Evolutionary conservation across 352 stramenopile species (phyloP).

Genomic region (Thalassiosira livingstoniorum): DNA sequence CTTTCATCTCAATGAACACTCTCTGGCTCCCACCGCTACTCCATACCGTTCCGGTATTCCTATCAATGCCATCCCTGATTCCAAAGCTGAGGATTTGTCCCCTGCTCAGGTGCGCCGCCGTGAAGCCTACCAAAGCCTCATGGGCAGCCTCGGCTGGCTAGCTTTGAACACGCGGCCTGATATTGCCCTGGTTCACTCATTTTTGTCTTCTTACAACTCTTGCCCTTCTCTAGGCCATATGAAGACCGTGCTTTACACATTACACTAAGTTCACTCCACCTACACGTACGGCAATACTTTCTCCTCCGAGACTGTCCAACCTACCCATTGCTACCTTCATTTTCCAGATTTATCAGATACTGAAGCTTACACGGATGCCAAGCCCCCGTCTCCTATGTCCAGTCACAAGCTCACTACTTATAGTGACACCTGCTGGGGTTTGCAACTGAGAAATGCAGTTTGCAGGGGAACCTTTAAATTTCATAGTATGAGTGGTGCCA

Average conservation of each 20-base stretch:
- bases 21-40: constrained; percentile 19
- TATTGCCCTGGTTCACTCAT: too few species aligned
- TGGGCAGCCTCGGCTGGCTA: constrained; percentile 28
- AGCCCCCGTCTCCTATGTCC: neutral
- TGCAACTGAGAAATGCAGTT: too few species aligned
- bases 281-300: neutral
- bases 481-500: constrained; percentile 7
- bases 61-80: constrained; percentile 26
- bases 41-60: constrained; percentile 35
- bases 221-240: too few species aligned
- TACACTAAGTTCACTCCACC: neutral
- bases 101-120: neutral
- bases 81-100: constrained; percentile 11
- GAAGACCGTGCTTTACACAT: neutral
- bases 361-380: constrained; percentile 13
- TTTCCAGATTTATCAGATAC: neutral
- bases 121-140: constrained; percentile 30
- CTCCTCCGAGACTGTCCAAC: neutral
- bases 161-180: neutral
- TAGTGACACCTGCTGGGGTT: neutral
- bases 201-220: too few species aligned
- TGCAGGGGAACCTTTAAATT: constrained; percentile 19
- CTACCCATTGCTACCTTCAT: neutral
- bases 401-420: too few species aligned
- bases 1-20: constrained; percentile 21